phyloP scores from a whole-genome alignment of 345 rosid species.

The Sonneratia alba region DNA sequence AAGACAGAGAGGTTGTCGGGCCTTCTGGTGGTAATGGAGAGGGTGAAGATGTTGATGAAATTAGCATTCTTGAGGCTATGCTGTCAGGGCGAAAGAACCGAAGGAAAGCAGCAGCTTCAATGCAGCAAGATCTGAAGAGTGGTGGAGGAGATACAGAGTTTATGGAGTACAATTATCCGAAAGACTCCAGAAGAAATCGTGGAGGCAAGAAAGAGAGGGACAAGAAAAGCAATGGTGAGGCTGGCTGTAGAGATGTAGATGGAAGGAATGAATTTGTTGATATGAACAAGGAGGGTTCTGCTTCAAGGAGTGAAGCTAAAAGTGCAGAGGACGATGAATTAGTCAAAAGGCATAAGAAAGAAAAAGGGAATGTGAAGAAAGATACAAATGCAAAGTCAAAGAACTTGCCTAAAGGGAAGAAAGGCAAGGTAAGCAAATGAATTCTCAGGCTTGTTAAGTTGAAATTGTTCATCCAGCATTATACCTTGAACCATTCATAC shows the following conservation, averaged over 20 bases:
- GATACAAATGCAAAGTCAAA: constrained; percentile 37
- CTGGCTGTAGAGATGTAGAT: constrained; percentile 19
- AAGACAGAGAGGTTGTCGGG: constrained; percentile 6
- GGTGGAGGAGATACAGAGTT: constrained; percentile 27
- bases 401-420: constrained; percentile 68
- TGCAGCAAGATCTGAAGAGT: constrained; percentile 26
- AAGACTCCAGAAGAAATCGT: constrained; percentile 35
- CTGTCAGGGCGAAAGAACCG: constrained; percentile 38
- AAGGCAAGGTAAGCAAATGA: constrained; percentile 44
- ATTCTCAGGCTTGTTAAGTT: neutral
- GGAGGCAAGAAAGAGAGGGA: constrained; percentile 39
- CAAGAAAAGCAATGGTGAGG: constrained; percentile 25
- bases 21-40: constrained; percentile 20
- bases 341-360: constrained; percentile 15
- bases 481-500: neutral
- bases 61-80: constrained; percentile 62
- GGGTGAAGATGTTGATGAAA: constrained; percentile 38
- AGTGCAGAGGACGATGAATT: constrained; percentile 21
- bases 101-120: constrained; percentile 21
- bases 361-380: constrained; percentile 29
- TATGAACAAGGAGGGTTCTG: constrained; percentile 17
- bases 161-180: constrained; percentile 35
- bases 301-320: constrained; percentile 17
- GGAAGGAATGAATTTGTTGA: constrained; percentile 15
- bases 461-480: neutral